phyloP scores from a whole-genome alignment of 805 yeast genomes.

The Ogataea saltuana region DNA sequence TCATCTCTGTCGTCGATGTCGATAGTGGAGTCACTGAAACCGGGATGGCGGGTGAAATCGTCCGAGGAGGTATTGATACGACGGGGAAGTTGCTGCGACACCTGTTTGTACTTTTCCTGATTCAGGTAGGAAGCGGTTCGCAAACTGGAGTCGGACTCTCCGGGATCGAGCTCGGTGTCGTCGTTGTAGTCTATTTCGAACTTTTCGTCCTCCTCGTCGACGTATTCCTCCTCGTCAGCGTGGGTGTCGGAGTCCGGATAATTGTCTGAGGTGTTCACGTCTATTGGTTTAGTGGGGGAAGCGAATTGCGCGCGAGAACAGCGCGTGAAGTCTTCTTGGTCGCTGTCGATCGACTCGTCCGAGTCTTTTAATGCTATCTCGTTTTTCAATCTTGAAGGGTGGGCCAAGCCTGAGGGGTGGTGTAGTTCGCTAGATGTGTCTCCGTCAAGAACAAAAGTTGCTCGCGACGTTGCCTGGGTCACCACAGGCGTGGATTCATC shows the following conservation, averaged over 20 bases:
- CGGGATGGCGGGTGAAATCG: background rate
- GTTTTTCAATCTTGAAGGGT: constrained; percentile 23
- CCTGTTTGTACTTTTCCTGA: background rate
- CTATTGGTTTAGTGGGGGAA: no score
- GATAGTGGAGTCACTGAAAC: constrained; percentile 41
- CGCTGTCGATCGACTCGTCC: no score
- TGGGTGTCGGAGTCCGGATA: constrained; percentile 14
- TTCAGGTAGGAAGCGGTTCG: constrained; percentile 6
- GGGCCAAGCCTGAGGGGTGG: constrained; percentile 14
- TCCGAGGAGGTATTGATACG: background rate
- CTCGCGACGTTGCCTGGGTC: background rate
- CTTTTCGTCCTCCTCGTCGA: constrained; percentile 12
- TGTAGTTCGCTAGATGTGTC: constrained; percentile 4
- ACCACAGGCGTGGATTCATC: no score
- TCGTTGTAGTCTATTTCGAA: constrained; percentile 39
- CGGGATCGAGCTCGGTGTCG: constrained; percentile 12
- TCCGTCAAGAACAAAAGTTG: constrained; percentile 10
- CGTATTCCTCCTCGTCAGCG: constrained; percentile 12
- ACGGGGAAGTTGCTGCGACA: background rate
- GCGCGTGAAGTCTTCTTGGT: no score
- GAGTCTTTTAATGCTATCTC: no score
- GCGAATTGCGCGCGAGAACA: no score
- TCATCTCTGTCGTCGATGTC: constrained; percentile 52
- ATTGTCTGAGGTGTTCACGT: constrained; percentile 9
- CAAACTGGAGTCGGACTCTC: background rate